phyloP scores from a whole-genome alignment of 2,329 filamentous ascomycete genomes.

The Trichoderma harzianum region DNA sequence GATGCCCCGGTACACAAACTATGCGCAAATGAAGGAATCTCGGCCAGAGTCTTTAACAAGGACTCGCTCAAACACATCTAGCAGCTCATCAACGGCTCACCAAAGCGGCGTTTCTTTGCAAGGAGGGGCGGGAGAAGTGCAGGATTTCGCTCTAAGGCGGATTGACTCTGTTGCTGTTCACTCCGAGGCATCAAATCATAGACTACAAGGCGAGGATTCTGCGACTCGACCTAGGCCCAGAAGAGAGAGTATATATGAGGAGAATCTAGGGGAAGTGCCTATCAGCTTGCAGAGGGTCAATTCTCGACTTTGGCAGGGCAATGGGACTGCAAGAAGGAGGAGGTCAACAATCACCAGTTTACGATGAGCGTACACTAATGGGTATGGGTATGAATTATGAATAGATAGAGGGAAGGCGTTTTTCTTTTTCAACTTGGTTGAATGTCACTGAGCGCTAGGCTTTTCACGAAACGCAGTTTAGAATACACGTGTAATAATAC shows the following conservation, averaged over 20 bases:
- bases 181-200: conserved; percentile 21
- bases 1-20: conserved; percentile 47
- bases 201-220: conserved; percentile 17
- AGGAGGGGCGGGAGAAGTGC: conserved; percentile 13
- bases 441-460: too few species aligned
- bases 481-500: neutral
- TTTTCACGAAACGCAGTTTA: neutral
- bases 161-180: conserved; percentile 9
- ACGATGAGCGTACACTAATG: neutral
- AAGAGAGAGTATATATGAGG: conserved; percentile 23
- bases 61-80: conserved; percentile 19
- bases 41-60: conserved; percentile 23
- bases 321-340: conserved; percentile 31
- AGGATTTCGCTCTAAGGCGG: conserved; percentile 18
- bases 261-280: conserved; percentile 40
- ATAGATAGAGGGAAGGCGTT: neutral
- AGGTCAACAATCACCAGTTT: neutral
- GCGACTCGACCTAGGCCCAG: conserved; percentile 23
- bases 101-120: conserved; percentile 13
- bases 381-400: neutral
- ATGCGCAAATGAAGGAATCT: conserved; percentile 33
- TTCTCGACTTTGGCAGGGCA: conserved; percentile 35
- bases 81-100: neutral
- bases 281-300: conserved; percentile 47
- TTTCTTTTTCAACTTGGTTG: neutral